Conservation (phyloP, 202 grass and related monocot genomes). For the Bolboschoenoplectus hybrid region DNA sequence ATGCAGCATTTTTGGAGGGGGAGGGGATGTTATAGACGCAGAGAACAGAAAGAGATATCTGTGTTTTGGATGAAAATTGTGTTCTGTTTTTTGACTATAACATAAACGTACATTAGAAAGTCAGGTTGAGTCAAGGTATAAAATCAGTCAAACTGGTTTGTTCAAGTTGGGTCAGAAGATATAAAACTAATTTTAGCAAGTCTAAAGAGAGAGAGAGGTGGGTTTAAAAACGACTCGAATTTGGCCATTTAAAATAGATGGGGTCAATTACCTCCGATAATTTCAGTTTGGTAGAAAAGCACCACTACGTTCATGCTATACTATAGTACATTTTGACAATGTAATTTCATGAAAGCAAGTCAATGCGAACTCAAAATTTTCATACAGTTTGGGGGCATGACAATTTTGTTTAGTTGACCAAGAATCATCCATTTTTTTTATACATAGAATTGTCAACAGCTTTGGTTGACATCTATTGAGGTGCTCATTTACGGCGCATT, state of each 20-base stretch:
- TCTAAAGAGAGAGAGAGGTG: conserved; percentile 18
- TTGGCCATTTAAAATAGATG: conserved; percentile 24
- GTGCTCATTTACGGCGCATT: background rate
- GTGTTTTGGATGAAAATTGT: background rate
- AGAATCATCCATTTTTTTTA: conserved; percentile 19
- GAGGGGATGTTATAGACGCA: no score
- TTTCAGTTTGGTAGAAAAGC: conserved; percentile 31
- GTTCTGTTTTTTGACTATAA: conserved; percentile 16
- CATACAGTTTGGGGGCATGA: conserved; percentile 27
- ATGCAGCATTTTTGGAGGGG: no score
- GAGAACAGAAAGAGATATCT: background rate
- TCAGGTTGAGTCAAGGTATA: background rate
- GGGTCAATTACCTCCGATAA: background rate
- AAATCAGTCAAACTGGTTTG: conserved; percentile 27
- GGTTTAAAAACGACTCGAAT: background rate
- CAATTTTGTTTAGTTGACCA: conserved; percentile 32
- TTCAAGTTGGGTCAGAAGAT: conserved; percentile 1
- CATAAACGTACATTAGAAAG: background rate
- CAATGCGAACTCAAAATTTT: conserved; percentile 28
- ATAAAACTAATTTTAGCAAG: conserved; percentile 13
- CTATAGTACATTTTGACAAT: background rate
- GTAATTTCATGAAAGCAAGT: background rate
- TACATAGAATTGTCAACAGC: background rate
- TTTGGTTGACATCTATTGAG: conserved; percentile 27
- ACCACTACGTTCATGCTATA: background rate